A percentile compares a stretch with the other conserved stretches of the same genome.
phyloP scores from a whole-genome alignment of 768 basidiomycete genomes.

The Boletus insuetus region DNA sequence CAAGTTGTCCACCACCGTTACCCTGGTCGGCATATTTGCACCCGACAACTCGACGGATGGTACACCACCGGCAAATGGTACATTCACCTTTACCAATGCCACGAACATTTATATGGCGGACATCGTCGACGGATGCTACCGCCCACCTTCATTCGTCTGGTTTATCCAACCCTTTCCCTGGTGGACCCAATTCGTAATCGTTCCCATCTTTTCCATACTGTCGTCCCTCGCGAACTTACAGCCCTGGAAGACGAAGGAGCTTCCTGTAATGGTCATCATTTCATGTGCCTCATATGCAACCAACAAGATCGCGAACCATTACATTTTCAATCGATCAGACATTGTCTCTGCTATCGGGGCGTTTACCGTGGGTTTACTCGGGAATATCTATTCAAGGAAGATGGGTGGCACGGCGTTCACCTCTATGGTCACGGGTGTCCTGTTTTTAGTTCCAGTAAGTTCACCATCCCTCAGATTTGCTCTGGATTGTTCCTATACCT shows the following conservation, averaged over 20 bases:
- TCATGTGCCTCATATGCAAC: slow-evolving; percentile 77
- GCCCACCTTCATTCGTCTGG: slow-evolving; percentile 65
- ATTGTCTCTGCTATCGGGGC: slow-evolving; percentile 84
- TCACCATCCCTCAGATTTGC: background rate
- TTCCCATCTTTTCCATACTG: slow-evolving; percentile 69
- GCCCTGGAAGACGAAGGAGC: slow-evolving; percentile 65
- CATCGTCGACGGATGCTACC: slow-evolving; percentile 68
- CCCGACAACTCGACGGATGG: slow-evolving; percentile 49
- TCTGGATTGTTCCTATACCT: background rate
- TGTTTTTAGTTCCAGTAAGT: slow-evolving; percentile 84
- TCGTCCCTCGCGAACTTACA: slow-evolving; percentile 78
- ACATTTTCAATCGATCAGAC: slow-evolving; percentile 82
- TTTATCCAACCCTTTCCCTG: slow-evolving; percentile 78
- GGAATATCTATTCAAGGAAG: slow-evolving; percentile 77
- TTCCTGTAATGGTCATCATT: slow-evolving; percentile 82
- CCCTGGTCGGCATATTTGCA: slow-evolving; percentile 64
- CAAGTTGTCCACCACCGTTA: slow-evolving; percentile 45
- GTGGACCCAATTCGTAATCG: slow-evolving; percentile 75
- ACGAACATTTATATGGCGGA: slow-evolving; percentile 44
- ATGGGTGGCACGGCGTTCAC: slow-evolving; percentile 88
- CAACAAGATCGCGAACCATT: slow-evolving; percentile 81
- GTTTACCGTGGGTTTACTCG: slow-evolving; percentile 74
- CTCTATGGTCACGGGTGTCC: slow-evolving; percentile 85
- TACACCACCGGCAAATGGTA: slow-evolving; percentile 49
- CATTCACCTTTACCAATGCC: slow-evolving; percentile 64